Evolutionary conservation across 1,284 basidiomycete genomes (phyloP).

Genomic region (Laetiporus sulphureus): DNA sequence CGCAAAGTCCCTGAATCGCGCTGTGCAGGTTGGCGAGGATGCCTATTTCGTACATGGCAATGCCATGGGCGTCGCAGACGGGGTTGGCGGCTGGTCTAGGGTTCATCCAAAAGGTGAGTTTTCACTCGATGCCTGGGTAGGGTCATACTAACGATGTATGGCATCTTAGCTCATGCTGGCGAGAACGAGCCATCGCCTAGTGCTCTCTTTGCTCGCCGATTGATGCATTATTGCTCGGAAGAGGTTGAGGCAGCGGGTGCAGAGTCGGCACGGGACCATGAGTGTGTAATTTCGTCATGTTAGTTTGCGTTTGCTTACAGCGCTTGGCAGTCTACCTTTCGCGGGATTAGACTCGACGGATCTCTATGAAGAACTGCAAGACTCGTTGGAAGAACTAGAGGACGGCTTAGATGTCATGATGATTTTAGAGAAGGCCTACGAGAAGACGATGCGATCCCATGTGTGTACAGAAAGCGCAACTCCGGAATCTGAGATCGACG

Average conservation of each 20-base stretch:
- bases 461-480: constrained; percentile 22
- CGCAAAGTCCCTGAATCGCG: constrained; percentile 32
- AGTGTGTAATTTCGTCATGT: neutral
- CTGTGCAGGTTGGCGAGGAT: constrained; percentile 81
- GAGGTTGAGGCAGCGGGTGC: constrained; percentile 30
- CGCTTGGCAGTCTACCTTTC: neutral
- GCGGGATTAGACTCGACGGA: constrained; percentile 15
- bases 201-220: constrained; percentile 75
- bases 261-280: neutral
- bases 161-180: constrained; percentile 22
- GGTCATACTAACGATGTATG: neutral
- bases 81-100: constrained; percentile 80
- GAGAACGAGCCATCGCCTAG: constrained; percentile 43
- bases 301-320: neutral
- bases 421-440: constrained; percentile 62
- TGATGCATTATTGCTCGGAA: constrained; percentile 80
- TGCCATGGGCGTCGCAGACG: constrained; percentile 85
- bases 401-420: constrained; percentile 63
- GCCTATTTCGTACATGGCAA: constrained; percentile 81
- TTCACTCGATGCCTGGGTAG: neutral
- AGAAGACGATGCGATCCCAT: constrained; percentile 55
- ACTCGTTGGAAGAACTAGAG: constrained; percentile 51
- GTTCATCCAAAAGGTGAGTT: constrained; percentile 30
- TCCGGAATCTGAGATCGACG: neutral
- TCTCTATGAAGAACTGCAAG: constrained; percentile 34